Base-by-base conservation (phyloP, 495 filamentous ascomycete genomes). In the Neurospora sp. region DNA sequence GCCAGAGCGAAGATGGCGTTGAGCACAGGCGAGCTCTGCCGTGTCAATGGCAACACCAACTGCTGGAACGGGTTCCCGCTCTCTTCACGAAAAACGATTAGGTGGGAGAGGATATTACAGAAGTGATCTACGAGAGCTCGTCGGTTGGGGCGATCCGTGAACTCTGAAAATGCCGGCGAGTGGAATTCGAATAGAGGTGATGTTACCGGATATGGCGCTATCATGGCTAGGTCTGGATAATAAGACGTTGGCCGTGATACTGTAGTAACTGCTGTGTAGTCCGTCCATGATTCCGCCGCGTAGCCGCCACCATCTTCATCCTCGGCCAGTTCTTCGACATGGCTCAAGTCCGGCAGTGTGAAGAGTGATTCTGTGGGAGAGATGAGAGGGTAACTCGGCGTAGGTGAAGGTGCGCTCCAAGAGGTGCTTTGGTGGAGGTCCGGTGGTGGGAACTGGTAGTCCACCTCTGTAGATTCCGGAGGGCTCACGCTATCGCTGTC, bases 81-180 rank as follows among this genome's bases (percentile, higher is more conserved):
- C 72, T 89, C 88, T 72, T 90, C 88, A 48, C 88, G 85, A 71
- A 90, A 88, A 8, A 90, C 88, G 40, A 90, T 89, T 40, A 89
- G 80, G 77, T 89, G 88, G 10, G 87, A 89, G 46, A 90, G 74
- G 35, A 89, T 86, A 73, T 88, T 88, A 81, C 88, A 88, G 75
- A 90, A 90, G 78, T 90, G 88, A 75, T 89, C 86, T 35, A 90
- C 81, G 38, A 90, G 78, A 27, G 82, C 85, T 46, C 88, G 81
- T 39, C 87, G 84, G 74, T 88, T 88, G 40, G 82, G 84, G 40
- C 81, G 85, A 27, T 83, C 80, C 39, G 86, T 83, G 77, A 89
- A 89, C 73, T 90, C 88, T 22, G 82, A 82, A 72, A 88, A 89
- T 16, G 79, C 77, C 5, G 88, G 87, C 10, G 86, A 72, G 61